Base-by-base conservation (phyloP, 768 basidiomycete species). In the Lepiota venenata region DNA sequence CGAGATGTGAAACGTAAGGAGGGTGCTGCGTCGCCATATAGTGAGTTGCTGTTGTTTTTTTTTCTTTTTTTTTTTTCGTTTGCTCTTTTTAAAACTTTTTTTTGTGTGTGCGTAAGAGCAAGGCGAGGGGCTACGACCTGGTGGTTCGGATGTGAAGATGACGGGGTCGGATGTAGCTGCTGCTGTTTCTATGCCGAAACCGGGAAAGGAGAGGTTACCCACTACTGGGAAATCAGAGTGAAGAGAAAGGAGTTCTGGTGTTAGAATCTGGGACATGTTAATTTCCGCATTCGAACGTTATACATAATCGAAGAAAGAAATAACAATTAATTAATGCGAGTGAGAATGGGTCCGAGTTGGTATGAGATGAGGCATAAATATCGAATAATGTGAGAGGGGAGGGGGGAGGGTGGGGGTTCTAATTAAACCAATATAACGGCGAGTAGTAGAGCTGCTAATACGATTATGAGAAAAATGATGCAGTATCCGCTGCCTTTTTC, bases 401-500 rank as follows among this genome's bases (percentile, higher is more conserved):
- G n/a, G n/a, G n/a, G n/a, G n/a, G n/a, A n/a, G n/a, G n/a, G n/a
- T n/a, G n/a, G n/a, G n/a, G 21, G 25, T 25, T 21, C 5, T 4
- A 8, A 27, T 58, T 67, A 93, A 50, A 92, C 66, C 42, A 97
- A 71, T 32, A 98, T 88, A 41, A 93, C 91, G 4, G 85, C 81
- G 29, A 94, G 67, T 10, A 98, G 75, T 18, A 98, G 75, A 25
- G 86, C 75, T 68, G 85, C 73, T 1, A 98, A 77, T 18, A 98
- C 76, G 36, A 93, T 76, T 38, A 92, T 90, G 27, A 98, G 76
- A 51, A 95, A 83, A 29, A 85, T 77, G 50, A 98, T 88, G 66
- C 91, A 93, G 87, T 91, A 97, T 29, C 90, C 89, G 35, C 91
- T 93, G 57, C 88, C 88, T 39, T 85, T 89, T 66, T 93, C 94